Conservation (phyloP, 179 eudicot genomes). For the Spergularia azorica region DNA sequence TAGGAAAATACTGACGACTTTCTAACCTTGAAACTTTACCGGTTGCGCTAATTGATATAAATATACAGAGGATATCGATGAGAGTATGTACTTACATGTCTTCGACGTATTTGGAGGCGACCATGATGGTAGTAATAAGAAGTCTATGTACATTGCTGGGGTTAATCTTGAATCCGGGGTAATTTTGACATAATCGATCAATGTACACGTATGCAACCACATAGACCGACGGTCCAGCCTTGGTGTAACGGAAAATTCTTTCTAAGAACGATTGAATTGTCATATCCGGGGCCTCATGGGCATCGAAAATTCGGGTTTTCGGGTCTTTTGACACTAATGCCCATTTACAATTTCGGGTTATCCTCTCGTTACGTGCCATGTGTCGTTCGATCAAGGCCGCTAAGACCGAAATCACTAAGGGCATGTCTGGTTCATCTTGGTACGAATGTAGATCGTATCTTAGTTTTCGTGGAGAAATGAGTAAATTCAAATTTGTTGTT, state of each 20-base stretch:
- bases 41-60: no score
- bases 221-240: slow-evolving; percentile 77
- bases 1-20: not conserved
- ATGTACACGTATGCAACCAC: slow-evolving; percentile 92
- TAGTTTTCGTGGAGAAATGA: slow-evolving; percentile 75
- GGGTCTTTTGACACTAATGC: slow-evolving; percentile 37
- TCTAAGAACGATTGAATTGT: slow-evolving; percentile 77
- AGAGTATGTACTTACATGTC: slow-evolving; percentile 69
- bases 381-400: slow-evolving; percentile 83
- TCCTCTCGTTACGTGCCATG: slow-evolving; percentile 68
- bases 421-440: slow-evolving; percentile 57
- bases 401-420: slow-evolving; percentile 89
- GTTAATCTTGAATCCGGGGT: slow-evolving; percentile 63
- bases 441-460: slow-evolving; percentile 70
- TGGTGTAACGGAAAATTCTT: slow-evolving; percentile 82
- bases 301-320: slow-evolving; percentile 56
- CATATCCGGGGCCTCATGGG: slow-evolving; percentile 80
- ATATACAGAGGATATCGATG: no score
- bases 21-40: no score
- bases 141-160: slow-evolving; percentile 85
- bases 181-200: slow-evolving; percentile 68
- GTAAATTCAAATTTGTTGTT: slow-evolving; percentile 17
- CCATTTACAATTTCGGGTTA: slow-evolving; percentile 42
- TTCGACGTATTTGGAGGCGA: slow-evolving; percentile 92
- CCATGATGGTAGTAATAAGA: slow-evolving; percentile 89